A percentile compares a stretch with the other conserved stretches of the same genome.
Conservation (phyloP, 768 basidiomycete genomes). For the Lepiota venenata region DNA sequence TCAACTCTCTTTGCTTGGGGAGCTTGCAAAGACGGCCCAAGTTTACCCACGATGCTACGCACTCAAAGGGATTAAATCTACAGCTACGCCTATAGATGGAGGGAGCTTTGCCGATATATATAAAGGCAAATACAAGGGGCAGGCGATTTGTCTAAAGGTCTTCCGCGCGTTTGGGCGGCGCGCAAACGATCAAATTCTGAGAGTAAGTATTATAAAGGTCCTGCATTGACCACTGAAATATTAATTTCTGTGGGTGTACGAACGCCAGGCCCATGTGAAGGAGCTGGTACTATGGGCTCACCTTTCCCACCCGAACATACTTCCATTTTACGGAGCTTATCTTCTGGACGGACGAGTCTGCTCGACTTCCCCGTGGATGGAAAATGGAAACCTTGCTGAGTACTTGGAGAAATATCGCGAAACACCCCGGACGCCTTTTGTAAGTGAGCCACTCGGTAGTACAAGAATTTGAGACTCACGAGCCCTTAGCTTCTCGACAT, state of each 20-base stretch:
- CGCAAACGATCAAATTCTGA: neutral
- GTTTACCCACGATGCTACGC: neutral
- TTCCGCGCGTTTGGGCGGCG: constrained; percentile 1
- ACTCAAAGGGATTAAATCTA: neutral
- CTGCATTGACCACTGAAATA: neutral
- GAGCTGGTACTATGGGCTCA: constrained; percentile 33
- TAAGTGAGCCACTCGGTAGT: neutral
- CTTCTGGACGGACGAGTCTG: constrained; percentile 8
- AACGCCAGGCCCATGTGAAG: neutral
- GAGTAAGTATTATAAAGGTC: no score
- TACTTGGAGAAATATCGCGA: constrained; percentile 12
- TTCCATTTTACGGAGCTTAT: constrained; percentile 32
- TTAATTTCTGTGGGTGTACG: neutral
- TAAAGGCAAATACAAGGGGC: neutral
- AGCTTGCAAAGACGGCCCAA: constrained; percentile 1
- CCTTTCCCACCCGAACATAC: constrained; percentile 29
- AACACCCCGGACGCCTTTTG: constrained; percentile 14
- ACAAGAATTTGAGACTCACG: neutral
- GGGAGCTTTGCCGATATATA: constrained; percentile 6
- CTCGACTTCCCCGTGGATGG: constrained; percentile 19
- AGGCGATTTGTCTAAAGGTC: neutral
- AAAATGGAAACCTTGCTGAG: constrained; percentile 15
- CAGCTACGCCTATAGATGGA: neutral
- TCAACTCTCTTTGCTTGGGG: neutral
- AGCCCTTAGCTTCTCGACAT: neutral